Conservation (phyloP, 2,329 filamentous ascomycete genomes). For the Penicillium sp. region DNA sequence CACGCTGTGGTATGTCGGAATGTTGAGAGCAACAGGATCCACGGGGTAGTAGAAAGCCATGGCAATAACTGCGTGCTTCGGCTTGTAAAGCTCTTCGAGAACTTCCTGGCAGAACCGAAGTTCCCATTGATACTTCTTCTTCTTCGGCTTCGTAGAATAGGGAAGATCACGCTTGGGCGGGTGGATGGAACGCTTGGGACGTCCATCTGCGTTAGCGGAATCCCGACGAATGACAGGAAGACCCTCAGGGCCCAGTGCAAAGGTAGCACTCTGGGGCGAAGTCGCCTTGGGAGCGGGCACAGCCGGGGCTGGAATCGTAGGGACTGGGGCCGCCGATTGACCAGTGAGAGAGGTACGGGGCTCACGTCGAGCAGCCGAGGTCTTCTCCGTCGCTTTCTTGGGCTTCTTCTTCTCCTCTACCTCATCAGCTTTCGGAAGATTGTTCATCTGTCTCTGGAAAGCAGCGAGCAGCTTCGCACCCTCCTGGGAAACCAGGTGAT, state of each 20-base stretch:
- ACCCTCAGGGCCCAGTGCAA: constrained; percentile 76
- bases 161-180: constrained; percentile 92
- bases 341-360: constrained; percentile 48
- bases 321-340: constrained; percentile 30
- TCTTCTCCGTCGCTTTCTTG: constrained; percentile 49
- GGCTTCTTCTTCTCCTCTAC: constrained; percentile 68
- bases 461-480: constrained; percentile 64
- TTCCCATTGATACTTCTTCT: constrained; percentile 85
- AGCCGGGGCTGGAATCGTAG: not conserved
- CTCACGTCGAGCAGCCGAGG: constrained; percentile 54
- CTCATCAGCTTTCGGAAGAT: constrained; percentile 60
- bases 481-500: constrained; percentile 72
- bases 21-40: constrained; percentile 90
- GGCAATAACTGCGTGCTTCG: constrained; percentile 69
- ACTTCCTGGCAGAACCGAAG: constrained; percentile 87
- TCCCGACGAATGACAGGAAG: constrained; percentile 83
- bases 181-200: constrained; percentile 92
- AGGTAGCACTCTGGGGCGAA: constrained; percentile 58
- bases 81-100: constrained; percentile 74
- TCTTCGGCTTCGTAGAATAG: constrained; percentile 84
- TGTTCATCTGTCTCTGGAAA: constrained; percentile 64
- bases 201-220: constrained; percentile 74
- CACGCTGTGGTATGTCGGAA: constrained; percentile 88
- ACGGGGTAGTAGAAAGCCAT: constrained; percentile 81
- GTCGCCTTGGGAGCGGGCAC: constrained; percentile 30